Conservation (phyloP, 1,139 yeast species). For the Diutina sp. region DNA sequence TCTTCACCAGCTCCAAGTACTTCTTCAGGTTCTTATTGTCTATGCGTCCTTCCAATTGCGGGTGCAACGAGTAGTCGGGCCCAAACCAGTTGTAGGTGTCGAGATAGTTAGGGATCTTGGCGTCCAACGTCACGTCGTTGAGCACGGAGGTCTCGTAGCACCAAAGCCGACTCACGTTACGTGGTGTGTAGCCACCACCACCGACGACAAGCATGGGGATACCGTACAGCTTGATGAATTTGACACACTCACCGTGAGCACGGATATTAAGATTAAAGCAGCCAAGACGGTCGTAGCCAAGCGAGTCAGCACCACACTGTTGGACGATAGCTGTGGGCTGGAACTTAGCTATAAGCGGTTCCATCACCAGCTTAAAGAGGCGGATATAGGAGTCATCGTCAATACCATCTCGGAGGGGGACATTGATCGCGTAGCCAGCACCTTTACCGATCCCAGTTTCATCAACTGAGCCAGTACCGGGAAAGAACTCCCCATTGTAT, state of each 20-base stretch:
- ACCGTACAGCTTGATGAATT: slow-evolving; percentile 73
- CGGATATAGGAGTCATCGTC: slow-evolving; percentile 83
- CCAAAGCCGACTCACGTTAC: slow-evolving; percentile 92
- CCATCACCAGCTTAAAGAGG: slow-evolving; percentile 72
- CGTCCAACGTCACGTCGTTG: slow-evolving; percentile 64
- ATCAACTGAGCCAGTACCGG: slow-evolving; percentile 86
- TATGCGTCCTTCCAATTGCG: slow-evolving; percentile 74
- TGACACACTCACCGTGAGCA: slow-evolving; percentile 94
- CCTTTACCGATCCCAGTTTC: slow-evolving; percentile 86
- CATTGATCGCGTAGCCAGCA: slow-evolving; percentile 74
- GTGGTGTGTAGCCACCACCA: slow-evolving; percentile 96
- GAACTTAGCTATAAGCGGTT: slow-evolving; percentile 68
- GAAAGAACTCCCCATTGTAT: slow-evolving; percentile 90
- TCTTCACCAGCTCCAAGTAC: slow-evolving; percentile 69
- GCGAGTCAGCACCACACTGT: slow-evolving; percentile 96
- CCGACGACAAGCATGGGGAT: slow-evolving; percentile 86
- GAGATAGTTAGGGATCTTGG: slow-evolving; percentile 61
- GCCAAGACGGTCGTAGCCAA: slow-evolving; percentile 88
- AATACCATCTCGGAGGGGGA: slow-evolving; percentile 91
- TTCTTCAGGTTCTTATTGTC: slow-evolving; percentile 82
- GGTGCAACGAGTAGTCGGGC: slow-evolving; percentile 86
- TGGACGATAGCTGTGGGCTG: slow-evolving; percentile 90
- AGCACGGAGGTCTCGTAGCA: slow-evolving; percentile 86
- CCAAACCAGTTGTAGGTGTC: slow-evolving; percentile 87
- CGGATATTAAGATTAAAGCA: slow-evolving; percentile 82